Conservation (phyloP, 1,139 yeast genomes). For the Saccharomyces hybrid region DNA sequence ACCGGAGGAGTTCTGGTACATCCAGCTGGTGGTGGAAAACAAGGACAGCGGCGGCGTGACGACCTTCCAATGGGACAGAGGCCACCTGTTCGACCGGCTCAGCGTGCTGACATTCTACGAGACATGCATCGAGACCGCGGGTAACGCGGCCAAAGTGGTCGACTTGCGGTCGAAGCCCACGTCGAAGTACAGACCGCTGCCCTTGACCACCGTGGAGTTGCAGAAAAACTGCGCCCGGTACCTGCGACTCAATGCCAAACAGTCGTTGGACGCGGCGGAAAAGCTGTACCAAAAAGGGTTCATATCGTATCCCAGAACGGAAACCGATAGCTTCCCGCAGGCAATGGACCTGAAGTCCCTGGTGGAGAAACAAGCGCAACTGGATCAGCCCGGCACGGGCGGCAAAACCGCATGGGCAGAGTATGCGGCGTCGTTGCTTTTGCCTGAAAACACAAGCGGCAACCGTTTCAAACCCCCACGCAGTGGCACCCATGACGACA, state of each 20-base stretch:
- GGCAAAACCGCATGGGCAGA: conserved; percentile 40
- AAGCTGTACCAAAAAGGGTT: conserved; percentile 76
- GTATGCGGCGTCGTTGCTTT: conserved; percentile 36
- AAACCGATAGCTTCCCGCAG: conserved; percentile 78
- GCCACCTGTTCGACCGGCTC: conserved; percentile 64
- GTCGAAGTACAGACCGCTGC: conserved; percentile 72
- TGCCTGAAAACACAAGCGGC: conserved; percentile 17
- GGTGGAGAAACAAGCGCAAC: conserved; percentile 51
- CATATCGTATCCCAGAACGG: conserved; percentile 94
- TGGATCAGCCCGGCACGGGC: conserved; percentile 17
- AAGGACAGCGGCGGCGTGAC: conserved; percentile 29
- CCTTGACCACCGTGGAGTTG: conserved; percentile 90
- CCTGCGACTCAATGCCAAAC: conserved; percentile 74
- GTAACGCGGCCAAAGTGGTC: conserved; percentile 44
- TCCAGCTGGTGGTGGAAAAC: conserved; percentile 46
- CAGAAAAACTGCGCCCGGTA: conserved; percentile 77
- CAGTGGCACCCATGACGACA: conserved; percentile 76
- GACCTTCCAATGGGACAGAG: conserved; percentile 57
- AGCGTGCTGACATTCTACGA: conserved; percentile 59
- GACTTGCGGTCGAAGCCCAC: conserved; percentile 57
- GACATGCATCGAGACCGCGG: conserved; percentile 43
- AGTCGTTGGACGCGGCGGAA: conserved; percentile 79
- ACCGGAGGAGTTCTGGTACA: conserved; percentile 75
- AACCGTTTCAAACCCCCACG: conserved; percentile 54
- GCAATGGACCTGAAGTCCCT: conserved; percentile 61